Conservation (phyloP, 345 rosid genomes). For the Erodium maritimum region DNA sequence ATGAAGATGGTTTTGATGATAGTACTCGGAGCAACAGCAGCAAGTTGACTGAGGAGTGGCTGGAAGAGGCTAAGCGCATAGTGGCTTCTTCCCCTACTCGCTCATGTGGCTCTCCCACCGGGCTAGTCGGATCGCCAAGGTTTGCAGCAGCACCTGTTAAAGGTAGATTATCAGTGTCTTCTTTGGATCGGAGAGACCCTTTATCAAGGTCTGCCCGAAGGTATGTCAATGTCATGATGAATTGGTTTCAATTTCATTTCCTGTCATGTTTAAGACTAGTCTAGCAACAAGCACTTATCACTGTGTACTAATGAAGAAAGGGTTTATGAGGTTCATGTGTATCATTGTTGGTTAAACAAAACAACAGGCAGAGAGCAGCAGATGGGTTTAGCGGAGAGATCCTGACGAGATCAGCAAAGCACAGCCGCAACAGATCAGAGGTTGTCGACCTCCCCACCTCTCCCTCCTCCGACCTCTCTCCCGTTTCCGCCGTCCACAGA, state of each 20-base stretch:
- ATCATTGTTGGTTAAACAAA: slow-evolving; percentile 2
- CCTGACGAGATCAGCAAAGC: slow-evolving; percentile 33
- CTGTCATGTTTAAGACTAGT: too few relatives aligned
- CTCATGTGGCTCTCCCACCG: slow-evolving; percentile 34
- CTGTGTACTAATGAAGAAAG: too few relatives aligned
- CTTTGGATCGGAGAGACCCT: slow-evolving; percentile 17
- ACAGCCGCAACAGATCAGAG: slow-evolving; percentile 27
- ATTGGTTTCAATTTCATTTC: too few relatives aligned
- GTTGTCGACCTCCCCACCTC: slow-evolving; percentile 13
- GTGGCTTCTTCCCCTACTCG: slow-evolving; percentile 36
- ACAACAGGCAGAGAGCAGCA: slow-evolving; percentile 31
- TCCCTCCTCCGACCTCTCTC: slow-evolving; percentile 21
- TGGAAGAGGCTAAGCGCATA: slow-evolving; percentile 45
- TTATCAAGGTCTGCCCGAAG: slow-evolving; percentile 64
- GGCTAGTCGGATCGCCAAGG: slow-evolving; percentile 34
- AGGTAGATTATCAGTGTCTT: background rate
- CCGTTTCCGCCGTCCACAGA: slow-evolving; percentile 25
- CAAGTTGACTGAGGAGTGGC: slow-evolving; percentile 44
- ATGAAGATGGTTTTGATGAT: slow-evolving; percentile 34
- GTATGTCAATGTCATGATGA: slow-evolving; percentile 18
- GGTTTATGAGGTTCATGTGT: too few relatives aligned
- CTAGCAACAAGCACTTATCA: too few relatives aligned
- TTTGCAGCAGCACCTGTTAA: slow-evolving; percentile 18
- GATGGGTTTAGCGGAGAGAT: slow-evolving; percentile 53
- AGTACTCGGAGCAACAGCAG: slow-evolving; percentile 53